A percentile compares a stretch with the other conserved stretches of the same genome.
Conservation (phyloP, 306 rosid genomes). For the Coriaria nepalensis region DNA sequence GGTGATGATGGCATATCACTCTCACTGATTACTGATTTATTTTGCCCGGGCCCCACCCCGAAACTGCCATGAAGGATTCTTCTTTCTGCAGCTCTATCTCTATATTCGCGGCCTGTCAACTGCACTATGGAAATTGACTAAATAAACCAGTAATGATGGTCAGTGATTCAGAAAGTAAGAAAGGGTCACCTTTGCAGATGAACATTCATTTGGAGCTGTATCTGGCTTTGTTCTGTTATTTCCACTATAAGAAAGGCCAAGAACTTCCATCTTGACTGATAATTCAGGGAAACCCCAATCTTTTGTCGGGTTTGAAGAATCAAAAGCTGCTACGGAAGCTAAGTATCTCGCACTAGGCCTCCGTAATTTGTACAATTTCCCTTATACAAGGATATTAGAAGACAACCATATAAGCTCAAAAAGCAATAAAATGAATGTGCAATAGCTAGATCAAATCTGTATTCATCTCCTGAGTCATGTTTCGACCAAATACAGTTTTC, state of each 20-base stretch:
- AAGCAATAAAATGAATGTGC: too few relatives aligned
- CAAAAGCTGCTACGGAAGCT: slow-evolving; percentile 50
- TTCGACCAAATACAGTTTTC: too few relatives aligned
- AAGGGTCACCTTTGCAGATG: slow-evolving; percentile 31
- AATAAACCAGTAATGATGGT: too few relatives aligned
- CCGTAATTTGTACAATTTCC: slow-evolving; percentile 61
- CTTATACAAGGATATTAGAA: too few relatives aligned
- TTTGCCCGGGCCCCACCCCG: slow-evolving; percentile 82
- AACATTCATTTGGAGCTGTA: too few relatives aligned
- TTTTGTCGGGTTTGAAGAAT: slow-evolving; percentile 73
- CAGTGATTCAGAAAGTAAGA: background rate
- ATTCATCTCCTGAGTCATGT: too few relatives aligned
- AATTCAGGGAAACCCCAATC: slow-evolving; percentile 73
- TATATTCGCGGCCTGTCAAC: slow-evolving; percentile 34
- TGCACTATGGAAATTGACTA: slow-evolving; percentile 21
- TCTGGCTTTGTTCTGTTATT: too few relatives aligned
- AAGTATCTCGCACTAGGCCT: slow-evolving; percentile 55
- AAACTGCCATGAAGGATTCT: slow-evolving; percentile 71
- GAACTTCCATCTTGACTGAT: slow-evolving; percentile 22
- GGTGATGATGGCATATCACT: slow-evolving; percentile 27
- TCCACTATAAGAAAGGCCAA: slow-evolving; percentile 7
- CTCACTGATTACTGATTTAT: slow-evolving; percentile 17
- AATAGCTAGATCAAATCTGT: too few relatives aligned
- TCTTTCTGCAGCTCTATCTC: slow-evolving; percentile 88
- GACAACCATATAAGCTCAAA: too few relatives aligned